A percentile compares a stretch with the other conserved stretches of the same genome.
phyloP scores from a whole-genome alignment of 2,329 filamentous ascomycete species.

The Colletotrichum sp. region DNA sequence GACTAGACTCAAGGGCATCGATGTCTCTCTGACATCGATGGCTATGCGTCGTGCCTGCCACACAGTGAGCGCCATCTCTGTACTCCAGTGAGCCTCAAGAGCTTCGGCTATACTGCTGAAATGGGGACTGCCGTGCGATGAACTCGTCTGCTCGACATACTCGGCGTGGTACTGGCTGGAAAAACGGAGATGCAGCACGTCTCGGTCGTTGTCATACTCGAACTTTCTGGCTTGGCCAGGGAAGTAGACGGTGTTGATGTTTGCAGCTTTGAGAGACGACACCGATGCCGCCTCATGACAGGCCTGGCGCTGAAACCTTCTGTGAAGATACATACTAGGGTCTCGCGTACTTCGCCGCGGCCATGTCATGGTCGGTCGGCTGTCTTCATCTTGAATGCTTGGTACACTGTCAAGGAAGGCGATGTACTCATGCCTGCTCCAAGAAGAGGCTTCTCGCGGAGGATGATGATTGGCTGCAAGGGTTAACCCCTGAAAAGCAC shows the following conservation, averaged over 20 bases:
- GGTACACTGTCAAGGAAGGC: not conserved
- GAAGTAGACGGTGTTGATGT: slow-evolving; percentile 27
- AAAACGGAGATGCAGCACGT: slow-evolving; percentile 32
- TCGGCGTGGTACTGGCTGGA: slow-evolving; percentile 6
- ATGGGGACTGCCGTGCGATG: not conserved
- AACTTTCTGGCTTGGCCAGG: slow-evolving; percentile 26
- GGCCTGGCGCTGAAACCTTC: not conserved
- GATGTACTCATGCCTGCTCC: not conserved
- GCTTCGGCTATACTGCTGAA: slow-evolving; percentile 12
- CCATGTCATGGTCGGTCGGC: not conserved
- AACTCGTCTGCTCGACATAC: not conserved
- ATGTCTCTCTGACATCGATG: slow-evolving; percentile 30
- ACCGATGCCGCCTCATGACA: slow-evolving; percentile 12
- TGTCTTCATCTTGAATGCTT: not conserved
- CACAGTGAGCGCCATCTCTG: slow-evolving; percentile 28
- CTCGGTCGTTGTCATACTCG: slow-evolving; percentile 24
- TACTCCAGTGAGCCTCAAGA: slow-evolving; percentile 31
- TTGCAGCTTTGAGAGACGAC: not conserved
- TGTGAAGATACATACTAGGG: not conserved
- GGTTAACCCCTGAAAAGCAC: not conserved
- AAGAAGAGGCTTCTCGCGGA: not conserved
- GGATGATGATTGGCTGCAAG: not conserved
- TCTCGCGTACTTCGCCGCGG: not conserved
- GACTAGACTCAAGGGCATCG: slow-evolving; percentile 19
- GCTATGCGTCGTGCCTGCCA: slow-evolving; percentile 28